A percentile compares a stretch with the other conserved stretches of the same genome.
phyloP scores from a whole-genome alignment of 805 yeast species.

The Wickerhamomyces canadensis region DNA sequence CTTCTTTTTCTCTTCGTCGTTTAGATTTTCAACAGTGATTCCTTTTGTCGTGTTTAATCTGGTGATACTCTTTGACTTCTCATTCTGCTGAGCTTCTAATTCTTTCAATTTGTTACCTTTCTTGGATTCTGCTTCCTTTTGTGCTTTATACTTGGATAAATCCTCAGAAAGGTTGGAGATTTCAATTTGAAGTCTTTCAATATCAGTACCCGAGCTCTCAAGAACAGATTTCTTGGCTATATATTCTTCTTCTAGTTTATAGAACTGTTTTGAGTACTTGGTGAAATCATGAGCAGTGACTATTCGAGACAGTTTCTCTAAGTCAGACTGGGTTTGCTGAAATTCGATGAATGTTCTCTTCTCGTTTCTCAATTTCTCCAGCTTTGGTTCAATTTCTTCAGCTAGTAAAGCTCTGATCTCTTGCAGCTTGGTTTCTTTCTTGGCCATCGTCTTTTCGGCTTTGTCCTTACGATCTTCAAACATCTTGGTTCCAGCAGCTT shows the following conservation, averaged over 20 bases:
- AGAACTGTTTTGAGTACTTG: constrained; percentile 33
- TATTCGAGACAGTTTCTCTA: constrained; percentile 68
- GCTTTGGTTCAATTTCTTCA: constrained; percentile 91
- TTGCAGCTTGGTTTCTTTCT: constrained; percentile 78
- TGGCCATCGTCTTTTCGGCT: constrained; percentile 86
- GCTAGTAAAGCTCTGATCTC: constrained; percentile 67
- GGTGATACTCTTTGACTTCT: constrained; percentile 56
- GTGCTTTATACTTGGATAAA: constrained; percentile 43
- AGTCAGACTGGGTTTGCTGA: constrained; percentile 76
- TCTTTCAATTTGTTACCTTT: constrained; percentile 57
- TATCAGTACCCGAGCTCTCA: constrained; percentile 35
- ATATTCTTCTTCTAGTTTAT: constrained; percentile 38
- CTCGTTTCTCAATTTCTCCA: constrained; percentile 74
- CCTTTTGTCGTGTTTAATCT: constrained; percentile 61
- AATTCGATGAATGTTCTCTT: constrained; percentile 79
- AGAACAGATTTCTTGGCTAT: constrained; percentile 36
- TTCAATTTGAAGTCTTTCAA: constrained; percentile 47
- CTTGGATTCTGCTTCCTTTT: constrained; percentile 51
- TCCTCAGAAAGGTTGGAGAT: constrained; percentile 56
- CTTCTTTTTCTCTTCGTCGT: constrained; percentile 43
- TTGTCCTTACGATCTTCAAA: constrained; percentile 90
- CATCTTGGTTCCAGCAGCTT: constrained; percentile 96
- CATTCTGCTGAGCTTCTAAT: constrained; percentile 53
- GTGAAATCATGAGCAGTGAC: constrained; percentile 75
- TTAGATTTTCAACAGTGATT: constrained; percentile 48